These are phyloP conservation scores for Metschnikowia dekortorum DNA, from an alignment of 805 yeast genomes.

Conservation along the genomic window DNA sequence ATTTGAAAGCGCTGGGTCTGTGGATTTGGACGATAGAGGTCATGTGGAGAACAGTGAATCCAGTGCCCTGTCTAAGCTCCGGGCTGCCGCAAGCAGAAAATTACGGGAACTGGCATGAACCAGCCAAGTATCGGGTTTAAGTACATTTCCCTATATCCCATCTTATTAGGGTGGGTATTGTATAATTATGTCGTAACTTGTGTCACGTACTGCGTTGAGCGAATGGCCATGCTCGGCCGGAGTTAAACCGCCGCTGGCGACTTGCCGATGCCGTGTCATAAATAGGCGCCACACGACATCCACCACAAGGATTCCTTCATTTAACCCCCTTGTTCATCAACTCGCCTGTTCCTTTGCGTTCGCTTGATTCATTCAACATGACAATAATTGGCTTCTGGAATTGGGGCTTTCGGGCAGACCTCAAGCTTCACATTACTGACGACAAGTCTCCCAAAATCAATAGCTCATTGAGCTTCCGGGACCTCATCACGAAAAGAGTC, in stretches of 20 bases:
- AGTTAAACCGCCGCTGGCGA: neutral
- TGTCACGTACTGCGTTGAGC: neutral
- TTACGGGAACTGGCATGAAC: conserved; percentile 3
- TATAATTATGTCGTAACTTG: neutral
- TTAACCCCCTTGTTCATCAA: no score
- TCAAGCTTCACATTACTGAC: conserved; percentile 23
- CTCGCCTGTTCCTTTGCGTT: no score
- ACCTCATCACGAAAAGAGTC: conserved; percentile 12
- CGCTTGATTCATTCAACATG: neutral
- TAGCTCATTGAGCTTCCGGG: conserved; percentile 7
- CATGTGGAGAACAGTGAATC: conserved; percentile 51
- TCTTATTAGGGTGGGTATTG: neutral
- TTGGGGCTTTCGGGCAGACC: conserved; percentile 39
- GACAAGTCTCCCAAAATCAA: conserved; percentile 14
- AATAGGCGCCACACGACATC: neutral
- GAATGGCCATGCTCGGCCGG: neutral
- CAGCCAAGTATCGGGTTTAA: neutral
- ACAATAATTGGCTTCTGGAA: conserved; percentile 16
- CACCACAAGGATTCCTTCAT: no score
- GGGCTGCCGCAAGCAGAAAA: conserved; percentile 17
- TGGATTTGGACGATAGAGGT: conserved; percentile 73
- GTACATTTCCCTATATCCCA: neutral
- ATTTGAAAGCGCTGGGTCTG: conserved; percentile 74
- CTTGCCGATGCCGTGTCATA: neutral
- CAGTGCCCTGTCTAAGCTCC: conserved; percentile 38